phyloP scores from a whole-genome alignment of 164 flowering plant species.

The Paratinospora sagittata region DNA sequence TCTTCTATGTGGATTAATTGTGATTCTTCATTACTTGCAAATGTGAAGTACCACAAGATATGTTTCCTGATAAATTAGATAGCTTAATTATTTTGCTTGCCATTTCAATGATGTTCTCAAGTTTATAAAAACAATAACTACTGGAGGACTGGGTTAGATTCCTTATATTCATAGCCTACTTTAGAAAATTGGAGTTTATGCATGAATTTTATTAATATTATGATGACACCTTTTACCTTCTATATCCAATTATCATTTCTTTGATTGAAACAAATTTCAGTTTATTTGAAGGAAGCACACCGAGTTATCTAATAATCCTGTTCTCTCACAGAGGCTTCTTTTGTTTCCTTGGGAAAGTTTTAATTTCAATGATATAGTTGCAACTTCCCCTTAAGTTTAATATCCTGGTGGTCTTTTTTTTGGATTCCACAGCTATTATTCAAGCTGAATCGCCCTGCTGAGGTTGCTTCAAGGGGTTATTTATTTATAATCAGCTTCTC shows the following conservation, averaged over 20 bases:
- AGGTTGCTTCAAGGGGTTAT: constrained; percentile 93
- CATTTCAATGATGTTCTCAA: not conserved
- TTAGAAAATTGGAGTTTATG: not conserved
- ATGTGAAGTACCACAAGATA: too few relatives aligned
- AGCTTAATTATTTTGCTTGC: too few relatives aligned
- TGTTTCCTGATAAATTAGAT: too few relatives aligned
- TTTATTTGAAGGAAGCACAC: not conserved
- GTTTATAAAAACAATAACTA: not conserved
- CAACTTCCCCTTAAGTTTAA: not conserved
- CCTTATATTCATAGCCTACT: not conserved
- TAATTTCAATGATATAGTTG: not conserved
- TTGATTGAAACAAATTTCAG: not conserved
- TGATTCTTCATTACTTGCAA: not conserved
- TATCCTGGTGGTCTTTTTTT: constrained; percentile 7
- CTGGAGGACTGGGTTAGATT: not conserved
- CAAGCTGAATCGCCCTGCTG: constrained; percentile 82
- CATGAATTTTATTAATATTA: not conserved
- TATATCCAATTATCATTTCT: not conserved
- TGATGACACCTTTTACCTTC: not conserved
- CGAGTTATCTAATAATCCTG: too few relatives aligned
- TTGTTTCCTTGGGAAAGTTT: not conserved
- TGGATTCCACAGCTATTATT: constrained; percentile 59
- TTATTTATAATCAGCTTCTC: constrained; percentile 83
- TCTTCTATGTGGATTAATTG: not conserved
- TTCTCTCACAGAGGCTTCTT: not conserved